phyloP scores from a whole-genome alignment of 345 rosid species.

The Lepidium sativum region DNA sequence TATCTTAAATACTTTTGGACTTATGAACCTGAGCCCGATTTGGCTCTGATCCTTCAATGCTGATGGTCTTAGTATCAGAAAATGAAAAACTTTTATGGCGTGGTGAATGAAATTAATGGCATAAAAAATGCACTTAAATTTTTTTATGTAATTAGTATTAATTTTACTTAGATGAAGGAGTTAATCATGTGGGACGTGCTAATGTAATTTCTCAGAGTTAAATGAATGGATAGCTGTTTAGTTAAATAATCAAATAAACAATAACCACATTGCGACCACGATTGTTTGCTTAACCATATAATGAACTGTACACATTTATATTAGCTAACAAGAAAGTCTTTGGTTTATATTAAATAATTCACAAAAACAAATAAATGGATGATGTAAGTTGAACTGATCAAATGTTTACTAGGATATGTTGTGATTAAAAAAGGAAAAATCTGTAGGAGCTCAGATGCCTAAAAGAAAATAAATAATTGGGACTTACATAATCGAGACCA shows the following conservation, averaged over 20 bases:
- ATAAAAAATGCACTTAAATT: too few relatives aligned
- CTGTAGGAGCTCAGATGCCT: slow-evolving; percentile 28
- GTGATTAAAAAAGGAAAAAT: neutral
- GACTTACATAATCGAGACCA: slow-evolving; percentile 17
- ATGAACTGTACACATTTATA: slow-evolving; percentile 21
- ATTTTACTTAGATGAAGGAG: neutral
- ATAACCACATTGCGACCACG: slow-evolving; percentile 28
- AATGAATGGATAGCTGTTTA: neutral
- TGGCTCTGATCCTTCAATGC: too few relatives aligned
- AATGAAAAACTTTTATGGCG: too few relatives aligned
- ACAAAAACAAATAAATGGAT: neutral
- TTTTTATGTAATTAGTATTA: too few relatives aligned
- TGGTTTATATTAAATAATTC: neutral
- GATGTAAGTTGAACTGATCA: slow-evolving; percentile 29
- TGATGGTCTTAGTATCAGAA: too few relatives aligned
- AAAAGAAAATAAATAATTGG: neutral
- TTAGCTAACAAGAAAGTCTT: neutral
- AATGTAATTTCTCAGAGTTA: slow-evolving; percentile 1
- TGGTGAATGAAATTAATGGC: too few relatives aligned
- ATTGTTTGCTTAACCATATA: slow-evolving; percentile 26
- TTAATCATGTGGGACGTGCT: slow-evolving; percentile 1
- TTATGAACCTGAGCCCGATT: too few relatives aligned
- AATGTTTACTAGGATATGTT: slow-evolving; percentile 7
- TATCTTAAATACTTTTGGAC: too few relatives aligned
- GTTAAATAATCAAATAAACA: slow-evolving; percentile 11